Base-by-base conservation (phyloP, 306 rosid genomes). In the Acmispon strigosus region DNA sequence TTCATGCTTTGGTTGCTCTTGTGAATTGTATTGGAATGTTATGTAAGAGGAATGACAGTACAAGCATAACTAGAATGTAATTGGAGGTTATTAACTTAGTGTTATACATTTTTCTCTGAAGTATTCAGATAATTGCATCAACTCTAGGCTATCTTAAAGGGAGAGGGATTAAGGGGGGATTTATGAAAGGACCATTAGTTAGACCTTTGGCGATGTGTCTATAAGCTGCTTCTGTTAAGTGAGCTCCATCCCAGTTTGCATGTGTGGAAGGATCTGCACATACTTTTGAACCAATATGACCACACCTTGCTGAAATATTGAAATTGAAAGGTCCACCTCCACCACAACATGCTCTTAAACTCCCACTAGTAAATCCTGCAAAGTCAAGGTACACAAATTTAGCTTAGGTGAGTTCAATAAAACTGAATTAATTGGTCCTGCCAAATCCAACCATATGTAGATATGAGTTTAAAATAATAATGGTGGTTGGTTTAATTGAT, bases 271-370 rank as follows among this genome's bases (percentile, higher is more conserved):
- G 91, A 62, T 83, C 37, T 37, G 60, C 50, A 65, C 91, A 88
- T 6, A 78, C 82, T 22, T 32, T 76, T 7, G 88, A 78, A 11
- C 85, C 87, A 8, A 0, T 20, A 32, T 79, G 78, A 45, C 94
- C 94, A 75, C 90, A 87, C 56, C 83, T 74, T 51, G 85, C 94
- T 2, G 91, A 76, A 1, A 42, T 61, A 22, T 90, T 90, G 63
- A 82, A 86, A 70, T 90, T 90, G 82, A 48, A 88, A 0, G 89
- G 87, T 44, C 96, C 94, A 47, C 88, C 91, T n/a, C 91, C 96
- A 11, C 94, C 96, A 64, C 92, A 87, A 22, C 96, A 87, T 0
- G 83, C 84, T 58, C 43, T 78, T 12, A 81, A 32, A 1, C 77
- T 70, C 22, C 80, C 79, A 42, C 63, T 51, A 3, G 9, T 36